Evolutionary conservation across 2,329 filamentous ascomycete genomes (phyloP), one percentile per base, ranked within the genome.

Genomic region (Diaporthe longicolla): DNA sequence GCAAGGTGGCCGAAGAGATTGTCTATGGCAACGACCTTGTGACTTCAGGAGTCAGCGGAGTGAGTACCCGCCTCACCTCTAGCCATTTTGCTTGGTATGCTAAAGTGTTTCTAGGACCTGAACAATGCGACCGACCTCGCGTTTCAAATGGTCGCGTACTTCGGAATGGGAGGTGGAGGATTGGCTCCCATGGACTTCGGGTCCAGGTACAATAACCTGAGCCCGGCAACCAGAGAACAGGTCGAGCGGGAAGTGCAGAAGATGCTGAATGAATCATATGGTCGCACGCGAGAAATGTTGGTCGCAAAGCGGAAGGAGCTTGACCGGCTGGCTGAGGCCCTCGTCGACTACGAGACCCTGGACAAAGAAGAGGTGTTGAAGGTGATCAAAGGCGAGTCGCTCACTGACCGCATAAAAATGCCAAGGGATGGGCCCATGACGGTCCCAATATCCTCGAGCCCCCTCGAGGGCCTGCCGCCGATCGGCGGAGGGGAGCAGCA

Each of bases 281-380:
- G 90, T 72, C 93, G 95, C 48, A 95, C 95, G 55, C 85, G 87
- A 59, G 89, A 89, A 61, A 87, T 98, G 6, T 85, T 99, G 61
- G 90, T 89, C 1, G 89, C 91, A 48, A 94, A 93, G 82, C 91
- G 95, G 72, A 92, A 93, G 74, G 96, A 98, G 82, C 89, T 99
- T 10, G 96, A 99, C 79, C 87, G 94, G 15, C 87, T 99, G 13
- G 96, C 97, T 37, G 92, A 95, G 80, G 97, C 95, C 8, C 88
- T 99, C 13, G 91, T 99, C 45, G 93, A 98, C 83, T 98, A 98
- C 83, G 97, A 99, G 87, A 98, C 95, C 0, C 85, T 99, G 69
- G 93, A 93, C 82, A 94, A 93, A 82, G 92, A 93, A 4, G 97
- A 99, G 83, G 97, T 98, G 76, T 92, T 95, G 82, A 94, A 93